A percentile compares a stretch with the other conserved stretches of the same genome.
phyloP scores from a whole-genome alignment of 176 grass and related monocot species.

The Poa annua region DNA sequence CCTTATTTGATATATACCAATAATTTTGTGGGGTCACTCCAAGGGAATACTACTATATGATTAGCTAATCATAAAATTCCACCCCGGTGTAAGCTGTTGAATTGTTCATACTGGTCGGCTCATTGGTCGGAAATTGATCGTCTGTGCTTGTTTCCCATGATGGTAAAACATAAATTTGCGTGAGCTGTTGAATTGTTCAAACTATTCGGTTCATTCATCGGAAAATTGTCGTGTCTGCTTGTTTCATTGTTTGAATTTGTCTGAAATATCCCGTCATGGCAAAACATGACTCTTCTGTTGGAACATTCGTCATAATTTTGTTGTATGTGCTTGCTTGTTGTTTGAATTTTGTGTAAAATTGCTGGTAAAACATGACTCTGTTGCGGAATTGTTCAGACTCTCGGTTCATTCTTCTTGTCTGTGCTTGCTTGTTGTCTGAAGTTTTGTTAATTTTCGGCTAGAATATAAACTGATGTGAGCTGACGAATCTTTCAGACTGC shows the following conservation, averaged over 20 bases:
- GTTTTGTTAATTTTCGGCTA: too few species aligned
- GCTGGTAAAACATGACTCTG: too few species aligned
- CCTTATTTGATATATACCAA: neutral
- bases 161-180: too few species aligned
- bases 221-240: neutral
- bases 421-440: too few species aligned
- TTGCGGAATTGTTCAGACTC: neutral
- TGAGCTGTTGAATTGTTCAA: neutral
- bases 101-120: neutral
- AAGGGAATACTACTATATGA: neutral
- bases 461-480: too few species aligned
- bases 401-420: neutral
- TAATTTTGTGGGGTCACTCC: neutral
- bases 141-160: too few species aligned
- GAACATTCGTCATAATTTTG: neutral
- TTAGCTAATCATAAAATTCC: neutral
- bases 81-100: too few species aligned
- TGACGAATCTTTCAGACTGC: too few species aligned
- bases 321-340: neutral
- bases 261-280: neutral
- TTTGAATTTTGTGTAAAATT: neutral
- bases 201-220: neutral
- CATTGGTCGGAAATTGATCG: neutral
- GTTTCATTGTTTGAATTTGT: neutral
- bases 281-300: neutral